A percentile compares a stretch with the other conserved stretches of the same genome.
Conservation (phyloP, 1,139 yeast genomes). For the Pichia sp. region DNA sequence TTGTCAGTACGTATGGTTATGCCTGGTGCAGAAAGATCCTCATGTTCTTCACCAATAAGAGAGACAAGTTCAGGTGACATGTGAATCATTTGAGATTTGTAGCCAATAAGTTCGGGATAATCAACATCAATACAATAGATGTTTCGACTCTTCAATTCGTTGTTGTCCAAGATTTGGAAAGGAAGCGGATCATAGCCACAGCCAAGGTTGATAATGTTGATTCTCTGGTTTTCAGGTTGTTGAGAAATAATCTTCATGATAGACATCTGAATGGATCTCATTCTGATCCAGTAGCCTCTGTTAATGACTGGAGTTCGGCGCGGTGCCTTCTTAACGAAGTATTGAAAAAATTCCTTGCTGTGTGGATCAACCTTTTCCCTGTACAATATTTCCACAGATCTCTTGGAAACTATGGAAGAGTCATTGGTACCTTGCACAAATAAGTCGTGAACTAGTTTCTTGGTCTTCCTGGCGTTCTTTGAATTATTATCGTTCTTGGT, state of each 20-base stretch:
- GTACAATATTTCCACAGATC: constrained; percentile 70
- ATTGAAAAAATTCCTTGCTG: constrained; percentile 40
- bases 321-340: constrained; percentile 61
- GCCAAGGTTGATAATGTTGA: constrained; percentile 59
- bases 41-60: constrained; percentile 32
- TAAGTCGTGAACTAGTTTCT: constrained; percentile 50
- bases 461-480: constrained; percentile 22
- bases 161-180: constrained; percentile 48
- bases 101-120: constrained; percentile 58
- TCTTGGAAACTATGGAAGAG: constrained; percentile 74
- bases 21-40: constrained; percentile 16
- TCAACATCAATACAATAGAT: constrained; percentile 63
- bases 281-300: constrained; percentile 77
- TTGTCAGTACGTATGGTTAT: constrained; percentile 36
- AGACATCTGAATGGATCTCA: constrained; percentile 58
- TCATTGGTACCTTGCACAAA: constrained; percentile 79
- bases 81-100: constrained; percentile 47
- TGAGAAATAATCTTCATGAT: constrained; percentile 37
- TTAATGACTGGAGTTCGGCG: constrained; percentile 77
- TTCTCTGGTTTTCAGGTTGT: constrained; percentile 14
- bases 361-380: constrained; percentile 31
- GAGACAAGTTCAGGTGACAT: constrained; percentile 39
- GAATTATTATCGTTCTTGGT: not conserved
- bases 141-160: constrained; percentile 19
- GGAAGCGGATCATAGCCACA: constrained; percentile 82